Evolutionary conservation across 345 rosid species (phyloP).

Genomic region (Stellera chamaejasme): DNA sequence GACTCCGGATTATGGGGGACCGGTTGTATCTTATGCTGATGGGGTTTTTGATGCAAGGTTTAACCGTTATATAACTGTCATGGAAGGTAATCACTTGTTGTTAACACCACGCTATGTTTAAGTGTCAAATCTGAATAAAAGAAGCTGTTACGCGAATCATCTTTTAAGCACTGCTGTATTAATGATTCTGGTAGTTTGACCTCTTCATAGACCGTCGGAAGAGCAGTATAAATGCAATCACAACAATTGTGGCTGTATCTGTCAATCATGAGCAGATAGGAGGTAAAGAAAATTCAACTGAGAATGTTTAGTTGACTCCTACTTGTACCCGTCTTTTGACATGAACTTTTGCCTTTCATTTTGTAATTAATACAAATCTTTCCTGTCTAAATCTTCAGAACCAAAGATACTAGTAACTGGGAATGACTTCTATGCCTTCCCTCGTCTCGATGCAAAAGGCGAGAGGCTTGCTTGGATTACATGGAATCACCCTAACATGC

Average conservation of each 20-base stretch:
- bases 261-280: slow-evolving; percentile 33
- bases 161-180: not conserved
- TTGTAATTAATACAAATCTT: not conserved
- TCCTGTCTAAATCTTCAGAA: slow-evolving; percentile 32
- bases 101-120: not conserved
- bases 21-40: slow-evolving; percentile 67
- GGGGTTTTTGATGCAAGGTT: slow-evolving; percentile 72
- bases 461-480: slow-evolving; percentile 85
- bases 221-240: slow-evolving; percentile 46
- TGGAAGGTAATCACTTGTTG: slow-evolving; percentile 52
- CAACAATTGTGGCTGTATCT: slow-evolving; percentile 46
- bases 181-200: not conserved
- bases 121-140: not conserved
- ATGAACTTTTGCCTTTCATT: not conserved
- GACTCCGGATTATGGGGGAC: slow-evolving; percentile 75
- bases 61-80: slow-evolving; percentile 59
- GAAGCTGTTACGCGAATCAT: not conserved
- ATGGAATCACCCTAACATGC: slow-evolving; percentile 94
- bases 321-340: slow-evolving; percentile 1
- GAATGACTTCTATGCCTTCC: slow-evolving; percentile 93
- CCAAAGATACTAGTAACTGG: slow-evolving; percentile 63
- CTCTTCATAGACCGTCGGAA: slow-evolving; percentile 53
- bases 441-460: slow-evolving; percentile 66
- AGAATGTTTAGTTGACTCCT: not conserved
- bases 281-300: slow-evolving; percentile 32